Conservation (phyloP, 192 early-diverging fungal species). For the Rhizoclosmatium sp. region DNA sequence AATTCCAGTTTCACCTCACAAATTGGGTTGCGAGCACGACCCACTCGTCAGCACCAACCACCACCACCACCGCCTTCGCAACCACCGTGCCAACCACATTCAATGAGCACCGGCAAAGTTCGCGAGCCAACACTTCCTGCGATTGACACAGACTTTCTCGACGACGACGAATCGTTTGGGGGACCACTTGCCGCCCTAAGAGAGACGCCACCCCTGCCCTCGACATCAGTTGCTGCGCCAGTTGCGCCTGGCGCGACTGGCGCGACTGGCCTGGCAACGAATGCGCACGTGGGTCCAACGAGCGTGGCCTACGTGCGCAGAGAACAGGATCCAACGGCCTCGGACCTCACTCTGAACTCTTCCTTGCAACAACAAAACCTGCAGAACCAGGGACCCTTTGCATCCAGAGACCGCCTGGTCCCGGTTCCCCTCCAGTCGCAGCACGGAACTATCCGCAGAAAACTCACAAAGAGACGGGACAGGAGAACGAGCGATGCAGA, state of each 20-base stretch:
- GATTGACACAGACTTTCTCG: slow-evolving; percentile 20
- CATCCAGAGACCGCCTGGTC: too few species aligned
- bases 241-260: not conserved
- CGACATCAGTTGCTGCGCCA: not conserved
- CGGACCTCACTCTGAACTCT: not conserved
- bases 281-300: not conserved
- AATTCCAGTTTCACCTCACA: too few species aligned
- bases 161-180: slow-evolving; percentile 9
- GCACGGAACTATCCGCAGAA: slow-evolving; percentile 33
- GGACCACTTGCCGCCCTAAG: not conserved
- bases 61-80: too few species aligned
- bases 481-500: slow-evolving; percentile 19
- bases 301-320: too few species aligned
- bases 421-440: not conserved
- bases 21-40: too few species aligned
- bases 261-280: not conserved
- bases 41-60: too few species aligned
- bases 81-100: too few species aligned
- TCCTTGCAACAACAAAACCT: not conserved
- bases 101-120: not conserved
- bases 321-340: too few species aligned
- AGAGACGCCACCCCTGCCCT: too few species aligned
- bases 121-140: slow-evolving; percentile 25
- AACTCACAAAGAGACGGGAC: slow-evolving; percentile 38
- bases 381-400: too few species aligned